A percentile compares a stretch with the other conserved stretches of the same genome.
phyloP scores from a whole-genome alignment of 2,329 filamentous ascomycete species.

The Penicillium sp. region DNA sequence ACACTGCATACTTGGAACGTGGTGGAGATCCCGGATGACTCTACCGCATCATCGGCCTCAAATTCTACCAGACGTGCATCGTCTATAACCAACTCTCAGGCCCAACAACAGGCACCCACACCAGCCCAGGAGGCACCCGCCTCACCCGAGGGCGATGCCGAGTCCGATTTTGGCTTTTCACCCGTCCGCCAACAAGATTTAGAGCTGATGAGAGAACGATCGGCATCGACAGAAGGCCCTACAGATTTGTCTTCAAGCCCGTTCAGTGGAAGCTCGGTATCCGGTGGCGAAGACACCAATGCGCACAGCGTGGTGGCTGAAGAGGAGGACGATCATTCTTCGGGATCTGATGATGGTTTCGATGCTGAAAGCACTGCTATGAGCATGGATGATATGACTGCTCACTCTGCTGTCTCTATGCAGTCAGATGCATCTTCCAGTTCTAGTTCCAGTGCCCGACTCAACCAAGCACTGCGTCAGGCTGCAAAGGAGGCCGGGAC shows the following conservation, averaged over 20 bases:
- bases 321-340: conserved; percentile 44
- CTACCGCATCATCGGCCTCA: conserved; percentile 71
- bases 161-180: conserved; percentile 58
- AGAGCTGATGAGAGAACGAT: conserved; percentile 55
- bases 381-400: conserved; percentile 76
- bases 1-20: conserved; percentile 97
- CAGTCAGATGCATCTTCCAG: conserved; percentile 53
- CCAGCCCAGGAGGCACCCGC: conserved; percentile 60
- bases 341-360: conserved; percentile 48
- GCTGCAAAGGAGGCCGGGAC: conserved; percentile 75
- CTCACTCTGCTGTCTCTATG: conserved; percentile 63
- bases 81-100: conserved; percentile 46
- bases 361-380: conserved; percentile 73
- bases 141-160: conserved; percentile 56
- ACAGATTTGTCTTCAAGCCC: conserved; percentile 73
- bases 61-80: conserved; percentile 75
- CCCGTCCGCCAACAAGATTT: conserved; percentile 65
- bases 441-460: conserved; percentile 66
- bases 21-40: conserved; percentile 83
- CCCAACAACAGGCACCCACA: conserved; percentile 29
- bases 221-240: conserved; percentile 47
- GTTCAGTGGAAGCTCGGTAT: conserved; percentile 61
- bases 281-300: conserved; percentile 45
- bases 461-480: conserved; percentile 75
- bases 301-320: conserved; percentile 39